Percentiles rank a stretch among this genome's conserved stretches.
Evolutionary conservation across 345 rosid species (phyloP).

Genomic region (Pugionium cornutum): DNA sequence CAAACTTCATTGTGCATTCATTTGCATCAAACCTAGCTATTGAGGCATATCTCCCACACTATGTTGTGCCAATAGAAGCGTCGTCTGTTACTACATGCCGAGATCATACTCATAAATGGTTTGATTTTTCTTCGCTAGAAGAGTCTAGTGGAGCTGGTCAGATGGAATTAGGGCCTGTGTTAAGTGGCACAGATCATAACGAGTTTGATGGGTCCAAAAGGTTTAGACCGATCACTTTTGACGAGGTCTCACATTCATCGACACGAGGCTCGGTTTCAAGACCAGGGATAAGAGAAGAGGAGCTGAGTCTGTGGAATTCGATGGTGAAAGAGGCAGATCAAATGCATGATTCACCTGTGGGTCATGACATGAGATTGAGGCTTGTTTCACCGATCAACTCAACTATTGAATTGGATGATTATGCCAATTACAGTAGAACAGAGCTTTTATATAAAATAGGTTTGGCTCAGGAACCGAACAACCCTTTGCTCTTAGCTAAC

Average conservation of each 20-base stretch:
- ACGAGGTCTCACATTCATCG: conserved; percentile 14
- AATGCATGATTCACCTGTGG: conserved; percentile 45
- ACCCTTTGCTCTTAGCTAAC: conserved; percentile 59
- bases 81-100: not conserved
- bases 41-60: conserved; percentile 13
- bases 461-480: conserved; percentile 61
- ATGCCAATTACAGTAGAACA: conserved; percentile 49
- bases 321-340: conserved; percentile 53
- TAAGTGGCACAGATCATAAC: not conserved
- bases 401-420: conserved; percentile 49
- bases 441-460: conserved; percentile 58
- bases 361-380: conserved; percentile 40
- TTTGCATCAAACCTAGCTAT: conserved; percentile 41
- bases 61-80: conserved; percentile 8
- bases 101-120: conserved; percentile 17
- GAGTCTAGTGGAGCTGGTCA: not conserved
- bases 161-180: not conserved
- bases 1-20: conserved; percentile 67
- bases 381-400: conserved; percentile 47
- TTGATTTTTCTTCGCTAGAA: conserved; percentile 12
- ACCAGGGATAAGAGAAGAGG: conserved; percentile 38
- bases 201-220: conserved; percentile 7
- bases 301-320: conserved; percentile 53
- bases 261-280: conserved; percentile 14
- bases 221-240: conserved; percentile 2